Evolutionary conservation across 2,329 filamentous ascomycete species (phyloP).

Genomic region (Amauroascus niger): DNA sequence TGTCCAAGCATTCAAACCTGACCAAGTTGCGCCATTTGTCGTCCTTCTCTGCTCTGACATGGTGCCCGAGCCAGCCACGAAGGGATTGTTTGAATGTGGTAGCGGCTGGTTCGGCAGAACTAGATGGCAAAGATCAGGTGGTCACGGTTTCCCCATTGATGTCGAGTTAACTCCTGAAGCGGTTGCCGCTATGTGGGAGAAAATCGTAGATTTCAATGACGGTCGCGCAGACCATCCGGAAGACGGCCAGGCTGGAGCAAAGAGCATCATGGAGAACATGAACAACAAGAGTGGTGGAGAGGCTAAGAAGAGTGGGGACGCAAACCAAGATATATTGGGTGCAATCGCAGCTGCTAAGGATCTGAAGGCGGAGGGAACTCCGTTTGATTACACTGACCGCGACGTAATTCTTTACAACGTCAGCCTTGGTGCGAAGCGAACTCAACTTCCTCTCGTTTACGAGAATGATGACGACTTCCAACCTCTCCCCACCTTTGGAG

Average conservation of each 20-base stretch:
- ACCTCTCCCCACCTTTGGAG: conserved; percentile 86
- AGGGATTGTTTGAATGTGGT: conserved; percentile 85
- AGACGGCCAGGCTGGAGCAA: conserved; percentile 64
- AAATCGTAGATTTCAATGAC: conserved; percentile 79
- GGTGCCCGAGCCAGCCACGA: conserved; percentile 71
- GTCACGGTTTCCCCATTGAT: conserved; percentile 84
- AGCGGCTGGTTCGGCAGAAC: conserved; percentile 88
- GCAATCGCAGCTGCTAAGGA: conserved; percentile 69
- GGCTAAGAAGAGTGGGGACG: conserved; percentile 39
- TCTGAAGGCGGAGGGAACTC: conserved; percentile 59
- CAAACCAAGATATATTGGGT: conserved; percentile 56
- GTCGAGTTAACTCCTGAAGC: conserved; percentile 74
- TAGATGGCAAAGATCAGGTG: conserved; percentile 86
- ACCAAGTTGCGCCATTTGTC: conserved; percentile 92
- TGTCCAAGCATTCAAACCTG: conserved; percentile 97
- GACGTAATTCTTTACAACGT: conserved; percentile 95
- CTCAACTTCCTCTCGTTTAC: conserved; percentile 76
- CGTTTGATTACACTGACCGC: conserved; percentile 73
- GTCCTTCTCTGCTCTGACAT: conserved; percentile 79
- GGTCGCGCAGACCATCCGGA: conserved; percentile 78
- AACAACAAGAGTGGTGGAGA: conserved; percentile 56
- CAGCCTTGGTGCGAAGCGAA: conserved; percentile 82
- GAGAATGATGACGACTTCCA: conserved; percentile 91
- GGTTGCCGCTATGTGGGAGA: conserved; percentile 63
- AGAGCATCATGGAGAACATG: conserved; percentile 77